Evolutionary conservation across 2,329 filamentous ascomycete genomes (phyloP), one percentile per base, ranked within the genome.

Genomic region (Penicillium olsonii): DNA sequence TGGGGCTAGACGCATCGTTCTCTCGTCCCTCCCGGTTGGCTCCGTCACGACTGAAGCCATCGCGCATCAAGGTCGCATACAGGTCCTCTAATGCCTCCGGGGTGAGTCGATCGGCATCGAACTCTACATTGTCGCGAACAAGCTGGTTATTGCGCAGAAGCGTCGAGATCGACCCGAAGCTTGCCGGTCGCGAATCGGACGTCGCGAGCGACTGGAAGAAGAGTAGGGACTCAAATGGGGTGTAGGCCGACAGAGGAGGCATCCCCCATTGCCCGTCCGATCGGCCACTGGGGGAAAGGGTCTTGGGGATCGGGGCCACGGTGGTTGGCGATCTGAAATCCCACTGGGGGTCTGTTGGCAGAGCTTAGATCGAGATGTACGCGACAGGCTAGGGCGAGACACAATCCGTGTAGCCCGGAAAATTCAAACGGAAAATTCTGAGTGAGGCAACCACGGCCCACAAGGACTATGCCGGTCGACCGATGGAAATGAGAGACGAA

Each of bases 181-280:
- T 84, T 54, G 78, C 70, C 44, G 83, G 75, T 58, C 84, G 81
- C 57, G 84, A 76, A 66, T 87, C 87, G 70, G 88, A 80, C 60
- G 78, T 77, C 59, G 84, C 80, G 57, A 95, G 80, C 53, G 86
- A 87, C 73, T 92, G 89, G 75, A 94, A 92, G 65, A 95, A 81
- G 59, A 94, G 82, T 54, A 95, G 81, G 66, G 87, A 88, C 80
- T 95, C 91, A 77, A 95, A 87, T 61, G 87, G 83, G 67, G 90
- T 92, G 74, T 94, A 92, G 65, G 80, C 78, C 67, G 83, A 79
- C 71, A 78, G 67, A 70, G 77, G 76, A 75, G 77, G 79, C 81
- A 84, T 84, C 69, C 76, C 78, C 70, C 70, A 73, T 73, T 69
- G 67, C 67, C 68, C 62, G 65, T 64, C 62, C 54, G 57, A 56